Evolutionary conservation across 192 early-diverging fungal species (phyloP).

Genomic region (Coemansia sp.): DNA sequence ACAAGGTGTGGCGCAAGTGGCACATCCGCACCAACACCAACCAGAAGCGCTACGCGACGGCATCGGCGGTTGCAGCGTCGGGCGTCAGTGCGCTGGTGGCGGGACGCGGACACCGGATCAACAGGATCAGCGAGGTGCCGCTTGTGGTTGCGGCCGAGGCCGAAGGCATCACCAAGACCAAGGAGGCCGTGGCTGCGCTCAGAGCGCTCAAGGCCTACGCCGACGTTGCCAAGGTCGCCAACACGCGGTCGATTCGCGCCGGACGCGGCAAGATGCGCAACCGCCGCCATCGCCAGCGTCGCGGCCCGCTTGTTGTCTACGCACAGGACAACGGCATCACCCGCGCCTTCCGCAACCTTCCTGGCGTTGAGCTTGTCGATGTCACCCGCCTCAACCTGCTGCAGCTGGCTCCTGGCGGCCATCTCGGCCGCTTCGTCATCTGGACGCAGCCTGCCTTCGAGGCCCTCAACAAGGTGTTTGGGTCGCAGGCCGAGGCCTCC

Average conservation of each 20-base stretch:
- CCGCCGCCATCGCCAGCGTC: conserved; percentile 93
- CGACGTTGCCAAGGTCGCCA: conserved; percentile 93
- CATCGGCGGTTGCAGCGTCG: conserved; percentile 94
- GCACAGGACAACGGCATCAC: conserved; percentile 90
- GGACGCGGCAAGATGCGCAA: conserved; percentile 96
- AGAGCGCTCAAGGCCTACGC: conserved; percentile 91
- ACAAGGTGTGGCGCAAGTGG: conserved; percentile 99
- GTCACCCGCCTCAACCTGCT: conserved; percentile 94
- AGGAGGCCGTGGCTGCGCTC: conserved; percentile 87
- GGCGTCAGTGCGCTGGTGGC: conserved; percentile 88
- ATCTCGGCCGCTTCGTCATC: conserved; percentile 99
- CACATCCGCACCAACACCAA: conserved; percentile 98
- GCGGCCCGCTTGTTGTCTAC: conserved; percentile 96
- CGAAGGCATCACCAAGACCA: conserved; percentile 88
- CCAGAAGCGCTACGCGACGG: conserved; percentile 97
- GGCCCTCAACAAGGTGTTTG: conserved; percentile 90
- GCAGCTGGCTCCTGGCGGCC: conserved; percentile 97
- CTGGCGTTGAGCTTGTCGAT: conserved; percentile 93
- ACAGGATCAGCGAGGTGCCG: conserved; percentile 89
- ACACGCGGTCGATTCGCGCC: conserved; percentile 94
- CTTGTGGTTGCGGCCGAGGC: conserved; percentile 80
- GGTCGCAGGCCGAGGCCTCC: conserved; percentile 76
- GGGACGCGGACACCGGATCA: conserved; percentile 96
- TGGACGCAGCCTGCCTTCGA: conserved; percentile 95
- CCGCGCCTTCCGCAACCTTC: conserved; percentile 97